phyloP scores from a whole-genome alignment of 768 basidiomycete genomes.

The Phylloporus arenicola region DNA sequence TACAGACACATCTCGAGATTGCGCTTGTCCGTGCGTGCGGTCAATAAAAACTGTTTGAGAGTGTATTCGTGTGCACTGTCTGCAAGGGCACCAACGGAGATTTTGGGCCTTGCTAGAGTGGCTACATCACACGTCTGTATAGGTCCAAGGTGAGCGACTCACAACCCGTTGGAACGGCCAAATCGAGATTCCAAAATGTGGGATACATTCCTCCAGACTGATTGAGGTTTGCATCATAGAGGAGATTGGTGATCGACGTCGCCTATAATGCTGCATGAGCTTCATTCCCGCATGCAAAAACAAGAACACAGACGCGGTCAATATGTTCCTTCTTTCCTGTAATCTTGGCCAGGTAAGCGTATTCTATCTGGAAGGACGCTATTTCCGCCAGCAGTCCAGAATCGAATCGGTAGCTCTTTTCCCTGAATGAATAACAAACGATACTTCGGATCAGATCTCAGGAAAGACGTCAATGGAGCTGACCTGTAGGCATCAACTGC shows the following conservation, averaged over 20 bases:
- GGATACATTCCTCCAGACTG: slow-evolving; percentile 59
- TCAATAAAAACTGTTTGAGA: slow-evolving; percentile 66
- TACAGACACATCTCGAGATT: slow-evolving; percentile 65
- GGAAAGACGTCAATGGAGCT: slow-evolving; percentile 9
- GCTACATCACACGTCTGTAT: neutral
- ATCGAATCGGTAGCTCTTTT: neutral
- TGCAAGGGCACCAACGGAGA: slow-evolving; percentile 58
- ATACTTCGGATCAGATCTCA: neutral
- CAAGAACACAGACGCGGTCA: slow-evolving; percentile 41
- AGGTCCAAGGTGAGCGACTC: slow-evolving; percentile 16
- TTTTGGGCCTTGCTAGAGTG: slow-evolving; percentile 22
- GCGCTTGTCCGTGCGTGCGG: slow-evolving; percentile 52
- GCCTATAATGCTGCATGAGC: slow-evolving; percentile 34
- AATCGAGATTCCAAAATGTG: slow-evolving; percentile 46
- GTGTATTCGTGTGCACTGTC: slow-evolving; percentile 78
- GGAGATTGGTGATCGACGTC: slow-evolving; percentile 40
- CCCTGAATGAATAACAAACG: neutral
- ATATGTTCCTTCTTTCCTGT: slow-evolving; percentile 66
- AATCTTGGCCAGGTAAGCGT: slow-evolving; percentile 74
- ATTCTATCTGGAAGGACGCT: slow-evolving; percentile 75
- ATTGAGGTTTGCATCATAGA: slow-evolving; percentile 43
- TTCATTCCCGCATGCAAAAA: neutral
- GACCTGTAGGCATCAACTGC: slow-evolving; percentile 63
- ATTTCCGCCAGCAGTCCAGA: slow-evolving; percentile 65
- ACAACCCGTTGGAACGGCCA: slow-evolving; percentile 45